Base-by-base conservation (phyloP, 1,139 yeast genomes). In the Pichia sp. region DNA sequence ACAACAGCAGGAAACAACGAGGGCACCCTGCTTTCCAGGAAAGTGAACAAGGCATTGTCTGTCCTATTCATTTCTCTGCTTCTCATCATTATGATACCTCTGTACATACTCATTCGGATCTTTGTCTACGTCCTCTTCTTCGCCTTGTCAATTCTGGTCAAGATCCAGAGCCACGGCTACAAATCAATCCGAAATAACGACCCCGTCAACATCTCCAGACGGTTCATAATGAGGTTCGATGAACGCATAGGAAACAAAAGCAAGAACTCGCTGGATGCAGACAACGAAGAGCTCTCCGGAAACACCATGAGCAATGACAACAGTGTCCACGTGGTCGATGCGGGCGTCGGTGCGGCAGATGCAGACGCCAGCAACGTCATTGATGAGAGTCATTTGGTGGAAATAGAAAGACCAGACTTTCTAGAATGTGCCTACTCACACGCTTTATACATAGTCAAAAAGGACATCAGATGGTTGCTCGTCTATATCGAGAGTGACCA, bases 351-450 rank as follows among this genome's bases (percentile, higher is more conserved):
- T 36, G 40, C 13, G 15, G n/a, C 10, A 5, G 4, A 36, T 36
- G 40, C 13, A 13, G n/a, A 36, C 15, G 15, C 13, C 13, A 36
- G 40, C 15, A 16, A 15, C 23, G 49, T 46, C 26, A 46, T 58
- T 5, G 36, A 46, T 16, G 57, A 54, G 36, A 40, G 45, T n/a
- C 51, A 52, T 47, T 19, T 45, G 16, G 49, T 59, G 51, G 67
- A 61, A 44, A 62, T 67, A 16, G 60, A 54, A 15, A 58, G 72
- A 45, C 72, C 71, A 0, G 68, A 67, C 47, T 85, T 87, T 61
- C 79, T 77, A 59, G 82, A 84, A 64, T 92, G 93, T 11, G 85
- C 95, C 49, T 88, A 87, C 67, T 80, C 90, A 0, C 84, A 85
- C 60, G 95, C 95, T 1, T 72, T 87, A 54, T 83, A 77, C 63